Evolutionary conservation across 768 basidiomycete species (phyloP).

Genomic region (Agaricus blazei): DNA sequence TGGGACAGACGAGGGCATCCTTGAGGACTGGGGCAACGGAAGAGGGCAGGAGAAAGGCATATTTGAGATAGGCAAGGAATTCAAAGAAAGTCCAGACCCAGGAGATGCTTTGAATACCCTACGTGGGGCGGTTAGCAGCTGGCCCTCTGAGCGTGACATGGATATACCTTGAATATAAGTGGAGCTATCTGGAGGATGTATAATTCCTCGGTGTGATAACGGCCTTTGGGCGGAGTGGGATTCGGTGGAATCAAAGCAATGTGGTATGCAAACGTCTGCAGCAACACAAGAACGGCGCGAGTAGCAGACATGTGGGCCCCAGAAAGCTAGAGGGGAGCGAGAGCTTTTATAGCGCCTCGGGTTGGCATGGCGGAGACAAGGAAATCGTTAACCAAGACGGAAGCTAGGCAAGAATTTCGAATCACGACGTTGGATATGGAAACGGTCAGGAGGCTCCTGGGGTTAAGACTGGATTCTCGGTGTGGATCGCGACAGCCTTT

Average conservation of each 20-base stretch:
- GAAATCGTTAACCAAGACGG: not conserved
- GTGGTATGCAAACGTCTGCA: conserved; percentile 48
- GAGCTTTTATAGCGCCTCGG: conserved; percentile 13
- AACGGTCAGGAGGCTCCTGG: not conserved
- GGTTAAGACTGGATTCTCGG: conserved; percentile 14
- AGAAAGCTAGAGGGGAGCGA: not conserved
- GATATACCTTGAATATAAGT: conserved; percentile 44
- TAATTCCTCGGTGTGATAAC: conserved; percentile 50
- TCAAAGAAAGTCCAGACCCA: conserved; percentile 50
- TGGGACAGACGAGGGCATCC: conserved; percentile 27
- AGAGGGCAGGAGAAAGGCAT: conserved; percentile 23
- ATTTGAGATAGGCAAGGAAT: conserved; percentile 34
- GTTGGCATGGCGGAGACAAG: not conserved
- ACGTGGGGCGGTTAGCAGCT: not conserved
- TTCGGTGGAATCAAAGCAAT: conserved; percentile 53
- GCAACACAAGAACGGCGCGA: conserved; percentile 40
- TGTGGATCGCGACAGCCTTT: conserved; percentile 18
- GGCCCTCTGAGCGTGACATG: too few relatives aligned
- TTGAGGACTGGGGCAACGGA: conserved; percentile 24
- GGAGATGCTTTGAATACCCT: conserved; percentile 47
- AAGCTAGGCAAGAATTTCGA: not conserved
- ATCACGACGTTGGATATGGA: conserved; percentile 6
- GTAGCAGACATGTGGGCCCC: conserved; percentile 37
- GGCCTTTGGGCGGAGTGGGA: conserved; percentile 41
- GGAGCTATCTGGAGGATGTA: conserved; percentile 53